Percentiles rank a stretch among this genome's conserved stretches.
Conservation (phyloP, 768 basidiomycete genomes). For the Daedaleopsis nitida region DNA sequence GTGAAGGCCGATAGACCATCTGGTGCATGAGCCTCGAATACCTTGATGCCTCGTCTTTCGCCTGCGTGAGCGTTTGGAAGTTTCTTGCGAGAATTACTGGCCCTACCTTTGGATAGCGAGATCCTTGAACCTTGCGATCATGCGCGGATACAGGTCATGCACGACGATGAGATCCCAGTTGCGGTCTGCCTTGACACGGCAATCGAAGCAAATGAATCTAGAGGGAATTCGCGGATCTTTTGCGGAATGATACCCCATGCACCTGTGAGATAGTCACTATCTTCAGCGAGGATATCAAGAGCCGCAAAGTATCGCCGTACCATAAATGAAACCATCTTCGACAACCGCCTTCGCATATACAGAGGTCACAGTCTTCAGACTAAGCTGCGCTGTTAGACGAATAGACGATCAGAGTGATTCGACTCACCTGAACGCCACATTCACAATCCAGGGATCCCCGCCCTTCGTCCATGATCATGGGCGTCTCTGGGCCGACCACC, state of each 20-base stretch:
- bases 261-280: conserved; percentile 40
- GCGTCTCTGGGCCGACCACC: not conserved
- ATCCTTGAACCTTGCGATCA: conserved; percentile 67
- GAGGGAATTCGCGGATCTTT: conserved; percentile 59
- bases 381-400: conserved; percentile 27
- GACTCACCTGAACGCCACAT: conserved; percentile 60
- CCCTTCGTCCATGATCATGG: conserved; percentile 17
- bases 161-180: conserved; percentile 72
- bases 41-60: conserved; percentile 67
- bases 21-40: conserved; percentile 53
- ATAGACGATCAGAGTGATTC: not conserved
- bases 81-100: not conserved
- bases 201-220: conserved; percentile 74
- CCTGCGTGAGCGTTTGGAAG: conserved; percentile 2
- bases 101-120: conserved; percentile 69
- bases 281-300: not conserved
- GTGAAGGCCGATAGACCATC: conserved; percentile 53
- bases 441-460: conserved; percentile 56
- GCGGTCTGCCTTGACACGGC: conserved; percentile 64
- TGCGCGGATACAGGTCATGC: conserved; percentile 53
- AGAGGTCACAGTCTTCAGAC: conserved; percentile 53
- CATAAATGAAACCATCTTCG: conserved; percentile 76
- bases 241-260: conserved; percentile 67
- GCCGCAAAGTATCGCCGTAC: conserved; percentile 36
- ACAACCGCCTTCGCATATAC: conserved; percentile 76